Evolutionary conservation across 768 basidiomycete species (phyloP).

Genomic region (Russula sp.): DNA sequence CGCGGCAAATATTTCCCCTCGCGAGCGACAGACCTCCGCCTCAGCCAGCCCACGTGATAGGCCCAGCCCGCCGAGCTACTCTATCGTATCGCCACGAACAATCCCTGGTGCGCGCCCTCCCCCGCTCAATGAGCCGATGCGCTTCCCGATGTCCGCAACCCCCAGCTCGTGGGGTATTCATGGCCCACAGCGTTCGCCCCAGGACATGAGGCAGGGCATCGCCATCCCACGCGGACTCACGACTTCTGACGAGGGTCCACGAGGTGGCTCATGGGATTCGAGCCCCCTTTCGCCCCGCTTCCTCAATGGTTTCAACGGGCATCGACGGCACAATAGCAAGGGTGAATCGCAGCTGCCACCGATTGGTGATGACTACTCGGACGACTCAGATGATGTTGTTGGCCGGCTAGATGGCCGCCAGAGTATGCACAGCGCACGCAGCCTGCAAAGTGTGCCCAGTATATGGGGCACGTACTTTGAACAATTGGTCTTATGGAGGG

Average conservation of each 20-base stretch:
- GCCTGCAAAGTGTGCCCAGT: conserved; percentile 16
- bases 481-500: too few species aligned
- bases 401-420: conserved; percentile 13
- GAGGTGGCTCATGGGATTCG: conserved; percentile 10
- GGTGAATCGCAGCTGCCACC: conserved; percentile 10
- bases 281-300: conserved; percentile 18
- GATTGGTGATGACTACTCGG: conserved; percentile 7
- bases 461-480: conserved; percentile 18
- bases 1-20: neutral
- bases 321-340: conserved; percentile 18
- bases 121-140: conserved; percentile 5
- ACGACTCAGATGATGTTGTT: conserved; percentile 18
- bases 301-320: conserved; percentile 4
- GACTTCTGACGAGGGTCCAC: conserved; percentile 16
- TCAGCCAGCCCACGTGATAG: conserved; percentile 18
- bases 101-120: conserved; percentile 18
- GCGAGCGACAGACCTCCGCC: conserved; percentile 18
- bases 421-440: neutral
- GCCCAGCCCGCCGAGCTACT: conserved; percentile 9
- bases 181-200: too few species aligned
- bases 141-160: conserved; percentile 20
- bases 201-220: conserved; percentile 13
- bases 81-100: conserved; percentile 4
- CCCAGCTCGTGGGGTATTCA: neutral
- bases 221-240: conserved; percentile 17